A percentile compares a stretch with the other conserved stretches of the same genome.
Conservation (phyloP, 164 flowering plant genomes). For the Protea cynaroides region DNA sequence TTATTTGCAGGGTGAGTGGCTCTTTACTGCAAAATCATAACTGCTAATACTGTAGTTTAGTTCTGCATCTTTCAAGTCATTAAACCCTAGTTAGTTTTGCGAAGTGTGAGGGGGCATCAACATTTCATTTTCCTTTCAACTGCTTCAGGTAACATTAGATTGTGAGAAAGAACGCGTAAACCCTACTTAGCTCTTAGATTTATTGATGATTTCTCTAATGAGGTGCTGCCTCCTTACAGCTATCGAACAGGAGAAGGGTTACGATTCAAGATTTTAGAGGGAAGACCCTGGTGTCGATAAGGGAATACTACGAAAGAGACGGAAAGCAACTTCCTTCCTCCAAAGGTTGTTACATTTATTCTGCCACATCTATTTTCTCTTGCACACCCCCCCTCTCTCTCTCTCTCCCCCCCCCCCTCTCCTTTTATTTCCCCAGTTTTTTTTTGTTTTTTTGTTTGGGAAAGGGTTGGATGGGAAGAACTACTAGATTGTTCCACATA, state of each 20-base stretch:
- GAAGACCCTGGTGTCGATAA: slow-evolving; percentile 77
- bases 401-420: too few relatives aligned
- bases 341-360: slow-evolving; percentile 45
- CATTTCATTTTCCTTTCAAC: neutral
- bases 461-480: too few relatives aligned
- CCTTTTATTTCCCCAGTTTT: too few relatives aligned
- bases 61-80: neutral
- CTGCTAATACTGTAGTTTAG: neutral
- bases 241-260: slow-evolving; percentile 75
- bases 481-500: too few relatives aligned
- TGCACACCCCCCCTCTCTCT: too few relatives aligned
- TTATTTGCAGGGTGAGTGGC: slow-evolving; percentile 62
- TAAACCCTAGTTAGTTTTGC: neutral
- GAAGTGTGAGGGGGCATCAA: neutral
- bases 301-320: slow-evolving; percentile 71
- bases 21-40: neutral
- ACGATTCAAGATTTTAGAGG: slow-evolving; percentile 86
- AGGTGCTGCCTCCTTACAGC: slow-evolving; percentile 28
- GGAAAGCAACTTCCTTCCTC: slow-evolving; percentile 78
- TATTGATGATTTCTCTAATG: neutral
- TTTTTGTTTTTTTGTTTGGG: too few relatives aligned
- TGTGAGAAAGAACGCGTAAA: too few relatives aligned
- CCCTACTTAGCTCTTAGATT: neutral
- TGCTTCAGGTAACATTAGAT: too few relatives aligned
- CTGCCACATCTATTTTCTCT: neutral